Conservation (phyloP, 495 filamentous ascomycete genomes). For the Neurospora africana region DNA sequence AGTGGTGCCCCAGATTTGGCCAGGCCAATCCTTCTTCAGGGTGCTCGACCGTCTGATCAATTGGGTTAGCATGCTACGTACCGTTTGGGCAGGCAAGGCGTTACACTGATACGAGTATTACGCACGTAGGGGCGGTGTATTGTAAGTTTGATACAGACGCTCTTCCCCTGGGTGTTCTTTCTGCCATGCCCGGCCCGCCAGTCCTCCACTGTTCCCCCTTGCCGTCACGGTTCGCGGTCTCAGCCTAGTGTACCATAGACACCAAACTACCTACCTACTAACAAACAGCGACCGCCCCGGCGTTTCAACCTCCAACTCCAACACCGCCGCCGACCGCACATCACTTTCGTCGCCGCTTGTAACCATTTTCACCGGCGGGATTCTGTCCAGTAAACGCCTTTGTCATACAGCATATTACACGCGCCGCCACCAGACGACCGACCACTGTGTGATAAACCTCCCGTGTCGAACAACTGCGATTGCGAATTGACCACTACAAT, state of each 20-base stretch:
- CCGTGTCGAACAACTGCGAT: neutral
- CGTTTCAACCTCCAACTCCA: neutral
- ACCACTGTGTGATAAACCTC: neutral
- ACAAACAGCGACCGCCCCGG: neutral
- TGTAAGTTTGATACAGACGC: neutral
- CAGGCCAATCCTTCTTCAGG: neutral
- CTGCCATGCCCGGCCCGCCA: neutral
- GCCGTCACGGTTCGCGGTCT: neutral
- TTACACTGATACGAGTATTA: neutral
- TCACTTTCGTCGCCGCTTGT: neutral
- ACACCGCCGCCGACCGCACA: neutral
- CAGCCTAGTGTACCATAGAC: too few relatives aligned
- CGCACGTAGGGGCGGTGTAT: neutral
- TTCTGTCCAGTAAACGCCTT: neutral
- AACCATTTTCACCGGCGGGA: neutral
- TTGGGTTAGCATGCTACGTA: neutral
- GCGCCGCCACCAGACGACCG: neutral
- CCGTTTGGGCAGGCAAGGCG: neutral
- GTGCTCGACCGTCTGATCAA: neutral
- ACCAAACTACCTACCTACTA: neutral
- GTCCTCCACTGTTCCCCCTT: neutral
- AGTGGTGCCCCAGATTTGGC: neutral
- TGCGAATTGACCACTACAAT: neutral
- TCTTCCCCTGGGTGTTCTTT: neutral
- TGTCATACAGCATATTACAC: neutral